Conservation (phyloP, 345 rosid species). For the Gossypium anomalum region DNA sequence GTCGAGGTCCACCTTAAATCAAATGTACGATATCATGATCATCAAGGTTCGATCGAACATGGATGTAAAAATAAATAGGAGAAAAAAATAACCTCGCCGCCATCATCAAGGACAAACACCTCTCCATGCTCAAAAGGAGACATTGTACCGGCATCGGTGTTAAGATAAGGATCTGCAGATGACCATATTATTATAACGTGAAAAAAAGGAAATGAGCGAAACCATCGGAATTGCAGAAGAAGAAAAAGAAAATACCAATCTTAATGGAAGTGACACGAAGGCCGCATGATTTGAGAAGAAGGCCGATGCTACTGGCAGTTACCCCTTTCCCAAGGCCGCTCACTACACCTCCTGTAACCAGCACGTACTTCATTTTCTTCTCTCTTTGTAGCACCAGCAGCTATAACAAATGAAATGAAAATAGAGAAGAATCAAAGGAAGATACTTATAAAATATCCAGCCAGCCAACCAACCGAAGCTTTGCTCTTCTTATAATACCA, state of each 20-base stretch:
- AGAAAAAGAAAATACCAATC: slow-evolving; percentile 38
- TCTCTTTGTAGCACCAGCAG: not conserved
- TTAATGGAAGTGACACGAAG: slow-evolving; percentile 79
- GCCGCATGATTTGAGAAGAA: slow-evolving; percentile 74
- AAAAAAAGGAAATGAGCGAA: not conserved
- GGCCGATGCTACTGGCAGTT: slow-evolving; percentile 82
- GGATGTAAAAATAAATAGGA: not conserved
- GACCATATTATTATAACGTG: not conserved
- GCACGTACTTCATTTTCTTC: slow-evolving; percentile 59
- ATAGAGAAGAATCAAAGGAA: not conserved
- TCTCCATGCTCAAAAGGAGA: slow-evolving; percentile 95
- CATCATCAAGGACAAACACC: slow-evolving; percentile 83
- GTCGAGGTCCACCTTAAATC: slow-evolving; percentile 71
- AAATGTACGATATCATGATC: slow-evolving; percentile 12
- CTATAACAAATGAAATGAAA: not conserved
- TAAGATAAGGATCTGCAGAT: slow-evolving; percentile 55
- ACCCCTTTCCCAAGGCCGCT: slow-evolving; percentile 86
- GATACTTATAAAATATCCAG: not conserved
- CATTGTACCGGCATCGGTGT: slow-evolving; percentile 88
- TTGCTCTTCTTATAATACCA: not conserved
- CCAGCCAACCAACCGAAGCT: not conserved
- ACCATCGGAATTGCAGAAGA: not conserved
- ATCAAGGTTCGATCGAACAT: not conserved
- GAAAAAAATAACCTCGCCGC: slow-evolving; percentile 57
- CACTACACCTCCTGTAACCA: slow-evolving; percentile 89